Evolutionary conservation across 352 stramenopile genomes (phyloP), one percentile per base, ranked within the genome.

Genomic region (Hyaloperonospora brassicae): DNA sequence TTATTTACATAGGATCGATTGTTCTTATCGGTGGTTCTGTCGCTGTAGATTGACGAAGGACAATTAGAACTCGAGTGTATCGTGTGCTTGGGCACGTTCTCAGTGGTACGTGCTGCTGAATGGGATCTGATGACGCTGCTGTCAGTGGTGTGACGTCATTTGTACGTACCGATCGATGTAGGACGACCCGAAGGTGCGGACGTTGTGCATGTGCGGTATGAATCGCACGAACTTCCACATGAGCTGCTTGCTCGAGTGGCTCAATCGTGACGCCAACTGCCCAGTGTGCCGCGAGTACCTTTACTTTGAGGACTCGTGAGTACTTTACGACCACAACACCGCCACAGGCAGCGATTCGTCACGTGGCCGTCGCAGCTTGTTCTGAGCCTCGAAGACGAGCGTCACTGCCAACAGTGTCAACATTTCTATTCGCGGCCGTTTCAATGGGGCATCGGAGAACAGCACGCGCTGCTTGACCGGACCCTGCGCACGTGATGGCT

Each of bases 211-310:
- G 45, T 95, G 86, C 61, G 86, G 86, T 50, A 76, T 95, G 71
- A 95, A 95, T 61, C 80, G 86, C 50, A 91, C 85, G 27, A 93
- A 93, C 57, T 95, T 94, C 53, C 86, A 95, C 46, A 74, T 94
- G 62, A 82, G 77, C 65, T 95, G 86, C 50, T 66, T 95, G 55
- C 68, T 94, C 24, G 82, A 93, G 57, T 95, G 86, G 86, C 64
- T 88, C 17, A 84, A 93, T 64, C 82, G 83, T 17, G 74, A 93
- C 50, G 59, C 70, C 42, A 93, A 87, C 57, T 95, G 86, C 38
- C 86, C 86, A 45, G 76, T 95, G 42, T 95, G 86, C 61, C 70
- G 85, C 7, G 64, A 84, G 47, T 89, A 93, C 61, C 67, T 95
- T 13, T 95, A 82, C 57, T 95, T 88, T 50, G 86, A 95, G 62